Conservation (phyloP, 176 grass and related monocot genomes). For the Oryza glaberrima region DNA sequence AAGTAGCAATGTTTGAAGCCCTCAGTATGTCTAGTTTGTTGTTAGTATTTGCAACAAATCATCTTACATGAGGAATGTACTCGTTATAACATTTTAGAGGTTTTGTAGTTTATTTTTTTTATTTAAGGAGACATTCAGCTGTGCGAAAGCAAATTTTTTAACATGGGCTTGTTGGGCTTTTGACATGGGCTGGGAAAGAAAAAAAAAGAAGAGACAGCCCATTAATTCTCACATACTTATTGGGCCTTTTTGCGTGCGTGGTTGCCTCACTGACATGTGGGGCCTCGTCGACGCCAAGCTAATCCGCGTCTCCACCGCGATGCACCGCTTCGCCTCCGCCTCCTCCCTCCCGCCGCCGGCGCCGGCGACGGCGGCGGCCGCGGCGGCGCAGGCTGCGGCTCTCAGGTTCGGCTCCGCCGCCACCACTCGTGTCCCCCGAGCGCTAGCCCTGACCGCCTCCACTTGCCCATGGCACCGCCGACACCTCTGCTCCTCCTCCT, state of each 20-base stretch:
- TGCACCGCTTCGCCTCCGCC: constrained; percentile 32
- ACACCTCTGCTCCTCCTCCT: constrained; percentile 23
- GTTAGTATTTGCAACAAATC: too few species aligned
- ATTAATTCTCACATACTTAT: background rate
- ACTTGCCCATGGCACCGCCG: constrained; percentile 24
- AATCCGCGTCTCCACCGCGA: constrained; percentile 3
- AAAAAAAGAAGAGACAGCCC: too few species aligned
- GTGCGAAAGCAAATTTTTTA: too few species aligned
- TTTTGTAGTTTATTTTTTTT: too few species aligned
- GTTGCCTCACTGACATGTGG: constrained; percentile 28
- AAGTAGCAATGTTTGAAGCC: too few species aligned
- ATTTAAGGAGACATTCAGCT: too few species aligned
- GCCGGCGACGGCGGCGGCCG: background rate
- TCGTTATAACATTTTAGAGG: too few species aligned
- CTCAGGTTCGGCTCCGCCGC: constrained; percentile 11
- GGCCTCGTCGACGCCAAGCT: background rate
- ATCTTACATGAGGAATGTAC: too few species aligned
- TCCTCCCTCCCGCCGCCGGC: background rate
- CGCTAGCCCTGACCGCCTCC: background rate
- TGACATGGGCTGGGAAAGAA: too few species aligned
- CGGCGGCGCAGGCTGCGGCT: constrained; percentile 11
- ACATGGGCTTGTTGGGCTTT: too few species aligned
- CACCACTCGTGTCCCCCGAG: background rate
- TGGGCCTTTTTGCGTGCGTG: background rate
- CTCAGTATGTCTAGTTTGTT: too few species aligned